phyloP scores from a whole-genome alignment of 345 rosid genomes.

The Mangifera indica region DNA sequence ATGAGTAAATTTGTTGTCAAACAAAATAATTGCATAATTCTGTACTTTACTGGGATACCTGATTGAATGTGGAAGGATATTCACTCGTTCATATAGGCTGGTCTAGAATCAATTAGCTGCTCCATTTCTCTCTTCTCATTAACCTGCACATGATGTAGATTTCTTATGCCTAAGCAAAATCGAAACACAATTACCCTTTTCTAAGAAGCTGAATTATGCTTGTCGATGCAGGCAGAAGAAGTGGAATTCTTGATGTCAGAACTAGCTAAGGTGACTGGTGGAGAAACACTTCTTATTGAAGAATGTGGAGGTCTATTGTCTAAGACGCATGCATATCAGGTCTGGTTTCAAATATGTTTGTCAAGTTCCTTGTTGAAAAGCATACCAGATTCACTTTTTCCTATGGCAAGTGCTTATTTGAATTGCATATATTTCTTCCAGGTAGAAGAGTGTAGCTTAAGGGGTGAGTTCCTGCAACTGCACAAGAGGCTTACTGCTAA shows the following conservation, averaged over 20 bases:
- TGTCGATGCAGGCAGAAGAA: constrained; percentile 58
- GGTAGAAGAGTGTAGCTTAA: constrained; percentile 75
- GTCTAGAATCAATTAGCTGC: too few relatives aligned
- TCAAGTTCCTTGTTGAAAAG: background rate
- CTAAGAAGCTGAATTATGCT: background rate
- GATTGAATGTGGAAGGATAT: too few relatives aligned
- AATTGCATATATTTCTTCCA: constrained; percentile 28
- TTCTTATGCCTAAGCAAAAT: too few relatives aligned
- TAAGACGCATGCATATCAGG: constrained; percentile 54
- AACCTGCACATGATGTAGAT: too few relatives aligned
- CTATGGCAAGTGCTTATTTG: too few relatives aligned
- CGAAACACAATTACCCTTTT: too few relatives aligned
- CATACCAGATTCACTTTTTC: too few relatives aligned
- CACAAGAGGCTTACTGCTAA: constrained; percentile 17
- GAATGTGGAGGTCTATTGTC: constrained; percentile 62
- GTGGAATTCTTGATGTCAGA: constrained; percentile 64
- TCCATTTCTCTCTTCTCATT: too few relatives aligned
- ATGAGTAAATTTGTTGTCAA: background rate
- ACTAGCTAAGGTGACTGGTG: constrained; percentile 60
- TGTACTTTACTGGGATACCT: background rate
- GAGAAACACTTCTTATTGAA: constrained; percentile 58
- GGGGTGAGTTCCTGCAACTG: constrained; percentile 61
- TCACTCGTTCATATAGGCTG: too few relatives aligned
- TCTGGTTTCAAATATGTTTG: constrained; percentile 19
- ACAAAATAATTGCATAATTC: background rate